Percentiles rank a stretch among this genome's conserved stretches.
Conservation (phyloP, 192 early-diverging fungal species). For the Chytriomyces confervae region DNA sequence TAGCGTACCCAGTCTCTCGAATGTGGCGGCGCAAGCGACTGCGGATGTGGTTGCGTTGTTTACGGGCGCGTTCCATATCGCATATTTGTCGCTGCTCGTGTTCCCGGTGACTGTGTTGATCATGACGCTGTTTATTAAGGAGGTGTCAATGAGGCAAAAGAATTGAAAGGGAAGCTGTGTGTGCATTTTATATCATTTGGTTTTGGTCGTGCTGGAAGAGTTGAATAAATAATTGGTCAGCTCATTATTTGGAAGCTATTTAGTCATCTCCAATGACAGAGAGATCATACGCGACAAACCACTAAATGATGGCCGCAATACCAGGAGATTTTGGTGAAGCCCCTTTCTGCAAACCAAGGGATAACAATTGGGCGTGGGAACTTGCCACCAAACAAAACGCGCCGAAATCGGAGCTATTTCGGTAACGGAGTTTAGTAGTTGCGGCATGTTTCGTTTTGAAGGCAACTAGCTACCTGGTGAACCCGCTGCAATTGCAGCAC, state of each 20-base stretch:
- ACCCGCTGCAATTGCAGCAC: too few relatives aligned
- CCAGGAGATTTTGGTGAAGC: background rate
- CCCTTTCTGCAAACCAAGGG: background rate
- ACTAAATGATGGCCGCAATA: too few relatives aligned
- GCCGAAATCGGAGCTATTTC: too few relatives aligned
- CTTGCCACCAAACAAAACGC: too few relatives aligned
- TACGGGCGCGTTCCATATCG: slow-evolving; percentile 29
- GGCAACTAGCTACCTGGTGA: too few relatives aligned
- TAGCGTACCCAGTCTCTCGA: background rate
- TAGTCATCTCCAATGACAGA: too few relatives aligned
- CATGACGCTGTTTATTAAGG: slow-evolving; percentile 45
- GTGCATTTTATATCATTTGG: background rate
- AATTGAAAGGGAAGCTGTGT: background rate
- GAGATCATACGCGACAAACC: too few relatives aligned
- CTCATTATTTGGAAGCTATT: background rate
- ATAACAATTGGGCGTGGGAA: too few relatives aligned
- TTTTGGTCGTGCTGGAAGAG: too few relatives aligned
- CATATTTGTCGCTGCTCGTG: slow-evolving; percentile 38
- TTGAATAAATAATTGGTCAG: background rate
- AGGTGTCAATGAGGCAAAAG: slow-evolving; percentile 10
- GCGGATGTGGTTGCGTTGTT: slow-evolving; percentile 36
- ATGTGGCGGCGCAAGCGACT: slow-evolving; percentile 11
- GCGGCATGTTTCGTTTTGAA: too few relatives aligned
- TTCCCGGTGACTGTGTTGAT: slow-evolving; percentile 47
- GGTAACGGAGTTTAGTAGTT: too few relatives aligned